A percentile compares a stretch with the other conserved stretches of the same genome.
Evolutionary conservation across 768 basidiomycete genomes (phyloP).

Genomic region (Mycena vulgaris): DNA sequence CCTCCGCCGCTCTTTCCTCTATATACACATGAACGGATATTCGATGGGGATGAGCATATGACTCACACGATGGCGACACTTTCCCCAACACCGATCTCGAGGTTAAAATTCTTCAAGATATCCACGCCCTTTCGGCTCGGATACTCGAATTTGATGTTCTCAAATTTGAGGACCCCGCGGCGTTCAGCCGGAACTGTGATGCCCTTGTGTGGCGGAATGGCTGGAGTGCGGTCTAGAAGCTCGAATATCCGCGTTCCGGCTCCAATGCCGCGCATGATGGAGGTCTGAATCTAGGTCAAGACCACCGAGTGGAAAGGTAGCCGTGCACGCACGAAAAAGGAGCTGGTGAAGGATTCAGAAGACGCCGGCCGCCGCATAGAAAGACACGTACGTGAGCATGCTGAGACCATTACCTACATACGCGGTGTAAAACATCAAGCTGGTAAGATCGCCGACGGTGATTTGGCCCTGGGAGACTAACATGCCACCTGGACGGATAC

Average conservation of each 20-base stretch:
- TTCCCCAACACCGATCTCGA: conserved; percentile 87
- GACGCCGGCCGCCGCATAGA: conserved; percentile 1
- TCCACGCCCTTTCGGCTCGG: conserved; percentile 87
- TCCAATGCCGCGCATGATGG: conserved; percentile 97
- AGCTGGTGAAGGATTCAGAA: conserved; percentile 48
- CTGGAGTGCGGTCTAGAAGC: conserved; percentile 85
- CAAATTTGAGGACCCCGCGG: conserved; percentile 83
- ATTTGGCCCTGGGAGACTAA: conserved; percentile 92
- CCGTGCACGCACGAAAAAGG: conserved; percentile 63
- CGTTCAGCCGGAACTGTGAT: conserved; percentile 66
- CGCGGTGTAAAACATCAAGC: conserved; percentile 90
- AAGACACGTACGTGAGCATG: conserved; percentile 77
- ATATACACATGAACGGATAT: conserved; percentile 16
- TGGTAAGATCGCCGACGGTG: conserved; percentile 93
- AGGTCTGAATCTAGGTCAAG: conserved; percentile 68
- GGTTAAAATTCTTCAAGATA: conserved; percentile 86
- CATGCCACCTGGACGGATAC: conserved; percentile 76
- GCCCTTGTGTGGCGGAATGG: conserved; percentile 78
- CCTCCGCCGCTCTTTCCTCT: conserved; percentile 96
- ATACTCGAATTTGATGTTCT: conserved; percentile 90
- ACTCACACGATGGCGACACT: conserved; percentile 94
- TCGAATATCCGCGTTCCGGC: conserved; percentile 96
- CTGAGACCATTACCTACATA: conserved; percentile 81
- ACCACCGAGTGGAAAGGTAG: conserved; percentile 55
- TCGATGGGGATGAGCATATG: not conserved